Evolutionary conservation across 2,329 filamentous ascomycete genomes (phyloP), one percentile per base, ranked within the genome.

Genomic region (Remersonia thermophila): DNA sequence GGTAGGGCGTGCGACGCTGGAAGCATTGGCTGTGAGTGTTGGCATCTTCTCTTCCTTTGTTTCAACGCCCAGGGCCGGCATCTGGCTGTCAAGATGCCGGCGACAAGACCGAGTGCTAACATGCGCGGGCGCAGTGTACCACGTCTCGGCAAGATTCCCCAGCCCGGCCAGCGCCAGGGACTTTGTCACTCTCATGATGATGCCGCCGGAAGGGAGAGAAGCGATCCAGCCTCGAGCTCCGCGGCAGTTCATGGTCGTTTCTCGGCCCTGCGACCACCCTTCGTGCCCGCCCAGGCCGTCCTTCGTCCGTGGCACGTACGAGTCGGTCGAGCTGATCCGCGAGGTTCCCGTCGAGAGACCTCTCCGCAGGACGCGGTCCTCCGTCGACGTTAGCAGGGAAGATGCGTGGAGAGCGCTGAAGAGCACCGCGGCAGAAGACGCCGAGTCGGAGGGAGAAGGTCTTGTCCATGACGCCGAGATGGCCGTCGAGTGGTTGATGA

Each of bases 271-370:
- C 50, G 58, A 70, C 14, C 86, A 95, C 54, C 76, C 79, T 0
- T 75, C 84, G 40, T 79, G 81, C 25, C 77, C 79, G 14, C 68
- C 70, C 10, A 68, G 80, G 8, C 61, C 72, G 40, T 83, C 83
- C 12, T 89, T 80, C 54, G 83, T 94, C 33, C 71, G 85, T 28
- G 89, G 87, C 3, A 69, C 78, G 44, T 96, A 95, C 49, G 87
- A 95, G 61, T 93, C 83, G 1, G 80, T 95, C 12, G 89, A 96
- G 58, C 69, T 94, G 46, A 87, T 95, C 39, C 70, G 87, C 33
- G 87, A 96, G 57, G 71, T 95, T 11, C 80, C 78, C 1, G 54
- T 77, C 8, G 62, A 66, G 30, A 54, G 63, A 44, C 54, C 60
- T 3, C 43, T 61, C 8, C 60, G 59, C 23, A 60, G 59, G 43